These are phyloP conservation scores for Fraxinus quadrangulata DNA, from an alignment of 257 asterid genomes.

Conservation along the genomic window DNA sequence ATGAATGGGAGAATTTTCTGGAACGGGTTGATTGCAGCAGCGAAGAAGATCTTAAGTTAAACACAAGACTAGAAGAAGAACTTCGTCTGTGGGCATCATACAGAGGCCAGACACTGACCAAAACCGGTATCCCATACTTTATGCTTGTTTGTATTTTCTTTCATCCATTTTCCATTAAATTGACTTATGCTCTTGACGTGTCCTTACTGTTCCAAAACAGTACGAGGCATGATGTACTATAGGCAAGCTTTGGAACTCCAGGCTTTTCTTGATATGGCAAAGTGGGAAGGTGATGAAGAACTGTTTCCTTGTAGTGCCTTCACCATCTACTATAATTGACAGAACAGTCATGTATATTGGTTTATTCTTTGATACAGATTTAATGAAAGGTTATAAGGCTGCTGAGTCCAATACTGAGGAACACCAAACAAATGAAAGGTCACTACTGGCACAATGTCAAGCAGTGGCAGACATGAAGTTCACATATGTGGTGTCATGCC, in stretches of 20 bases:
- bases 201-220: slow-evolving; percentile 36
- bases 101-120: slow-evolving; percentile 96
- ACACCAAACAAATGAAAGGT: slow-evolving; percentile 63
- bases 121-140: slow-evolving; percentile 61
- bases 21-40: slow-evolving; percentile 64
- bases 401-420: slow-evolving; percentile 69
- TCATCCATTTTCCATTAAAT: slow-evolving; percentile 2
- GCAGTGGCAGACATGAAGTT: slow-evolving; percentile 96
- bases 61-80: slow-evolving; percentile 66
- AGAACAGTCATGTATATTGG: slow-evolving; percentile 17
- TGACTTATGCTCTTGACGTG: slow-evolving; percentile 22
- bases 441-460: slow-evolving; percentile 78
- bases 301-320: slow-evolving; percentile 23
- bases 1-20: slow-evolving; percentile 93
- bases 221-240: slow-evolving; percentile 99
- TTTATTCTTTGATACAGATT: slow-evolving; percentile 50
- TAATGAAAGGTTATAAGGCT: slow-evolving; percentile 93
- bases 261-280: slow-evolving; percentile 97
- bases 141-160: not conserved
- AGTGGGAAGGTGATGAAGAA: slow-evolving; percentile 70
- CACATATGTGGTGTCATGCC: slow-evolving; percentile 94
- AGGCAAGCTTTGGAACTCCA: slow-evolving; percentile 98
- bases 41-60: slow-evolving; percentile 80
- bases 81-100: slow-evolving; percentile 96
- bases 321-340: slow-evolving; percentile 3